These are phyloP conservation scores for Juglanconis sp. DNA, from an alignment of 2,329 filamentous ascomycete genomes.

Conservation along the genomic window DNA sequence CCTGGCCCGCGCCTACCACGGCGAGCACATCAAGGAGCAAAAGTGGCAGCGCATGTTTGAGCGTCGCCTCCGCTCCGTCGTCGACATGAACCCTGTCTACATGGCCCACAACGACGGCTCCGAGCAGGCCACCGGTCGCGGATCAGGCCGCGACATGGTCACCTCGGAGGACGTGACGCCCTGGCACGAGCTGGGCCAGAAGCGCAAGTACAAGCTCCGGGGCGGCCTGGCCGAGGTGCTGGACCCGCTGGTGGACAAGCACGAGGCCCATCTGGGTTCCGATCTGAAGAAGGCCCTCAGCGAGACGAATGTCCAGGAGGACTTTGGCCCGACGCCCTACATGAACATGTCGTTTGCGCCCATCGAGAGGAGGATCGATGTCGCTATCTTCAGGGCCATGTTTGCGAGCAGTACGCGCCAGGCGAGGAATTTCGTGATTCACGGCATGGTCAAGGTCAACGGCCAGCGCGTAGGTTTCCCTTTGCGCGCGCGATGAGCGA, in stretches of 20 bases:
- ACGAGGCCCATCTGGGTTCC: not conserved
- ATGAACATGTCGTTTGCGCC: slow-evolving; percentile 96
- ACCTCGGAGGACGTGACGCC: slow-evolving; percentile 14
- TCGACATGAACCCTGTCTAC: slow-evolving; percentile 78
- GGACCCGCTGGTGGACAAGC: slow-evolving; percentile 2
- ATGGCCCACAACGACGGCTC: slow-evolving; percentile 80
- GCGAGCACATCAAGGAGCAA: slow-evolving; percentile 87
- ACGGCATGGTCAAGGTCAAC: slow-evolving; percentile 93
- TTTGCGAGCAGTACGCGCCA: slow-evolving; percentile 93
- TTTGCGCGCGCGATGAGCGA: not conserved
- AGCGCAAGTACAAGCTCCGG: slow-evolving; percentile 18
- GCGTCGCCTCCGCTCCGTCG: slow-evolving; percentile 73
- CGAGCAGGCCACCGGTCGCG: slow-evolving; percentile 77
- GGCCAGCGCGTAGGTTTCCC: slow-evolving; percentile 72
- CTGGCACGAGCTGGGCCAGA: slow-evolving; percentile 21
- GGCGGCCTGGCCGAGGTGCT: not conserved
- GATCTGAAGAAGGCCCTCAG: not conserved
- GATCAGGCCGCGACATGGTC: slow-evolving; percentile 59
- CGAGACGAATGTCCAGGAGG: slow-evolving; percentile 27
- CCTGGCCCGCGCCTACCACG: slow-evolving; percentile 81
- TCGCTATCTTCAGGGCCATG: slow-evolving; percentile 88
- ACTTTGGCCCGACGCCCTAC: slow-evolving; percentile 66
- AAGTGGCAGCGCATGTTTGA: slow-evolving; percentile 95
- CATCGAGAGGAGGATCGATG: slow-evolving; percentile 84
- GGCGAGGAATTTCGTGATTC: slow-evolving; percentile 89